Evolutionary conservation across 139 green algal genomes (phyloP).

Genomic region (Coelastrella sp.): DNA sequence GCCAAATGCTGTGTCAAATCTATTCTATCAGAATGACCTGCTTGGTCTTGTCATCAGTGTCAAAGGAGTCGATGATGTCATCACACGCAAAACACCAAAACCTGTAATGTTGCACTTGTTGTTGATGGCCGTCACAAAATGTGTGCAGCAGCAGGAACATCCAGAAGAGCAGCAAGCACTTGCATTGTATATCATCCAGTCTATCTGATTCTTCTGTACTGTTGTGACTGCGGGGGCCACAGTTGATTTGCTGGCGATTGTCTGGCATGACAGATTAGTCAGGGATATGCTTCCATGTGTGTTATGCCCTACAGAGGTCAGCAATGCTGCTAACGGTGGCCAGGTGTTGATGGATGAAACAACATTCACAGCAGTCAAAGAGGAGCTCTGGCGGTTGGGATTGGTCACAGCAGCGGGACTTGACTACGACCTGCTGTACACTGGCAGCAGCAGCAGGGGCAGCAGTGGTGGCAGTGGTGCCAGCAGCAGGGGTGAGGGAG

Average conservation of each 20-base stretch:
- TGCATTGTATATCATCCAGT: no score
- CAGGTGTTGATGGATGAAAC: slow-evolving; percentile 39
- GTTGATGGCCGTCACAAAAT: no score
- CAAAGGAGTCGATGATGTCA: no score
- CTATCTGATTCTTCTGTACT: no score
- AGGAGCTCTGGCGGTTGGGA: slow-evolving; percentile 7
- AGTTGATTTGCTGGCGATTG: not conserved
- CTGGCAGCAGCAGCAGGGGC: not conserved
- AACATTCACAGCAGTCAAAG: slow-evolving; percentile 30
- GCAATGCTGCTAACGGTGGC: slow-evolving; percentile 12
- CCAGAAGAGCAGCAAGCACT: no score
- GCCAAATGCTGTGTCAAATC: not conserved
- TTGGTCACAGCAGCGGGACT: slow-evolving; percentile 2
- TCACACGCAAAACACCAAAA: no score
- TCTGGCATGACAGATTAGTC: not conserved
- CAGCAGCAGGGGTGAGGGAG: not conserved
- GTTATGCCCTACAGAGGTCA: slow-evolving; percentile 1
- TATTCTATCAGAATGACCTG: not conserved
- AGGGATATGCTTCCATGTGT: not conserved
- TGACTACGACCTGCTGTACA: slow-evolving; percentile 17
- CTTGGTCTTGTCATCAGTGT: no score
- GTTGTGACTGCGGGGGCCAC: not conserved
- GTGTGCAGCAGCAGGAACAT: no score
- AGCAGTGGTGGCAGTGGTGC: not conserved
- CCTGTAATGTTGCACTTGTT: no score